A percentile compares a stretch with the other conserved stretches of the same genome.
Conservation (phyloP, 139 green algal genomes). For the Micromonas pusilla region DNA sequence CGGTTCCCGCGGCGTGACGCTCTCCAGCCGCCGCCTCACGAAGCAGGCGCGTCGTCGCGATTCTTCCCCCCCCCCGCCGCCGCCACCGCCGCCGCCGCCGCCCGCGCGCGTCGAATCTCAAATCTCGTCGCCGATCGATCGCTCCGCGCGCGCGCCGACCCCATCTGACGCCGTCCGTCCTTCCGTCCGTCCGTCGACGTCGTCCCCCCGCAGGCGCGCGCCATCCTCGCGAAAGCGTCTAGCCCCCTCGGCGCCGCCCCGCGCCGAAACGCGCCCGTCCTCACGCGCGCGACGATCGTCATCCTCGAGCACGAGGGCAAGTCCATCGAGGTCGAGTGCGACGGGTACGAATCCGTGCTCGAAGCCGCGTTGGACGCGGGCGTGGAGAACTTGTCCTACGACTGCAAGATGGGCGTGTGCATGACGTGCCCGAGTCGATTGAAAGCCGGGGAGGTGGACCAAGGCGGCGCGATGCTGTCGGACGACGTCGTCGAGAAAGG, state of each 20-base stretch:
- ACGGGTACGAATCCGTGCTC: slow-evolving; percentile 18
- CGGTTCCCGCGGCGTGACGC: no score
- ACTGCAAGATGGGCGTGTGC: slow-evolving; percentile 34
- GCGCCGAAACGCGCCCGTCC: background rate
- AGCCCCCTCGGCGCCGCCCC: background rate
- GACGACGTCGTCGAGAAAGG: slow-evolving; percentile 35
- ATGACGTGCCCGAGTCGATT: slow-evolving; percentile 28
- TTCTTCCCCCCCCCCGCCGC: no score
- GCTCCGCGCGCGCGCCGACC: no score
- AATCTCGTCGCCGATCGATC: no score
- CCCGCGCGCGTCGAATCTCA: background rate
- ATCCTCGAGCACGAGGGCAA: slow-evolving; percentile 19
- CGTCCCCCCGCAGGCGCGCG: background rate
- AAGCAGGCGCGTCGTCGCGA: background rate
- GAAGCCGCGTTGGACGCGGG: slow-evolving; percentile 20
- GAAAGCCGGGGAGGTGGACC: slow-evolving; percentile 2
- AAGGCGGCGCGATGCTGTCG: slow-evolving; percentile 11
- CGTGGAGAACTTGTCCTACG: slow-evolving; percentile 24
- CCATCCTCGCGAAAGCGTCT: background rate
- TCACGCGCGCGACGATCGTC: background rate
- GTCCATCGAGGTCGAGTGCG: slow-evolving; percentile 11
- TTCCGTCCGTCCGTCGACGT: no score
- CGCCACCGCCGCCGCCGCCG: no score
- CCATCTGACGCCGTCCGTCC: no score
- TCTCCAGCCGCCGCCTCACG: background rate